These are phyloP conservation scores for Helotiales sp. DNA, from an alignment of 2,329 filamentous ascomycete species.

Conservation along the genomic window DNA sequence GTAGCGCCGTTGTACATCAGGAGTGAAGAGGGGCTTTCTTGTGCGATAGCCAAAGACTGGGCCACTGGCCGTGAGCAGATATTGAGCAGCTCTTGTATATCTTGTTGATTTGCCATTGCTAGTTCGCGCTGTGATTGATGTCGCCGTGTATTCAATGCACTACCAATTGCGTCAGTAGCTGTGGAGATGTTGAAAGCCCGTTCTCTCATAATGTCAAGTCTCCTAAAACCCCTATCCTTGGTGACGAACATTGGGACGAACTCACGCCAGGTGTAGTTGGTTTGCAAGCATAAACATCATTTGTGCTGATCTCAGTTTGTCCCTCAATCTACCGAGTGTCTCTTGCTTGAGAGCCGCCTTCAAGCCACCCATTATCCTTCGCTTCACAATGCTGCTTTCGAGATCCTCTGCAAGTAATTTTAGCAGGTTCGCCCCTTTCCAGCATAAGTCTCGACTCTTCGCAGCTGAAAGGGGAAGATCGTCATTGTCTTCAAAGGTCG, in stretches of 20 bases:
- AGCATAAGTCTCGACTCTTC: not conserved
- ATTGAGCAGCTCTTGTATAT: not conserved
- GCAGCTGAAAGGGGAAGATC: not conserved
- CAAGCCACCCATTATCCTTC: constrained; percentile 5
- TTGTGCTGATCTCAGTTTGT: constrained; percentile 3
- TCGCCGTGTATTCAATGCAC: too few species aligned
- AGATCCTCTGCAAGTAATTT: not conserved
- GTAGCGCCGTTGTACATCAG: too few species aligned
- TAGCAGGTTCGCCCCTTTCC: not conserved
- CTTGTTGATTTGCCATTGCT: not conserved
- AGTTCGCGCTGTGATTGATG: not conserved
- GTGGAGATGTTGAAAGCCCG: too few species aligned
- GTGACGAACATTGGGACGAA: too few species aligned
- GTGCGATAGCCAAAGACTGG: too few species aligned
- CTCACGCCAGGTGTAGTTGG: constrained; percentile 4
- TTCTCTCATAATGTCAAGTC: too few species aligned
- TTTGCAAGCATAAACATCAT: constrained; percentile 8
- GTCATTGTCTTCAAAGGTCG: not conserved
- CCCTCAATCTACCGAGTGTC: constrained; percentile 6
- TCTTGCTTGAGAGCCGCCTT: constrained; percentile 13
- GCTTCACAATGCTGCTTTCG: not conserved
- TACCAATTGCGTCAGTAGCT: too few species aligned
- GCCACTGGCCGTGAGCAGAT: not conserved
- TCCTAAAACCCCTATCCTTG: too few species aligned
- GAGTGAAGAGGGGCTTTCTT: too few species aligned